Evolutionary conservation across 2,329 filamentous ascomycete species (phyloP).

Genomic region (Scedosporium boydii): DNA sequence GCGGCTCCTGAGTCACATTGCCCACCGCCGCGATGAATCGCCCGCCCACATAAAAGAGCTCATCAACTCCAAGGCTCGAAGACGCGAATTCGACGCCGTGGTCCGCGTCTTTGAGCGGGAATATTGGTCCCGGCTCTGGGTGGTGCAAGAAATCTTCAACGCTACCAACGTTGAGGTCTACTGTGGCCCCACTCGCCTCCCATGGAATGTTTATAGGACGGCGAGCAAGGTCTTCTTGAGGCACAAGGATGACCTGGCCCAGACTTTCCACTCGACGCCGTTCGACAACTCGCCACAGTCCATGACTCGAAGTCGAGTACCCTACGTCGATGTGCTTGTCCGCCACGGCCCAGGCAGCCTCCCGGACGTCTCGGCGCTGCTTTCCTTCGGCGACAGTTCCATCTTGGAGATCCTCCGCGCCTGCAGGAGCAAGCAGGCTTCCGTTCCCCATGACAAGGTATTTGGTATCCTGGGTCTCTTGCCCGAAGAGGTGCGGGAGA

Average conservation of each 20-base stretch:
- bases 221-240: constrained; percentile 11
- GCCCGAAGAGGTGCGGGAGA: constrained; percentile 13
- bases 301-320: constrained; percentile 6
- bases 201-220: constrained; percentile 12
- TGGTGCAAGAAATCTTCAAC: constrained; percentile 20
- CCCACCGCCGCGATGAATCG: not conserved
- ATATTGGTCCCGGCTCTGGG: constrained; percentile 25
- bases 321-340: constrained; percentile 8
- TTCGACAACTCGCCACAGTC: constrained; percentile 1
- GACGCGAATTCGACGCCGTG: constrained; percentile 13
- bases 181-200: constrained; percentile 14
- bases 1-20: constrained; percentile 9
- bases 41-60: constrained; percentile 6
- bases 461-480: constrained; percentile 25
- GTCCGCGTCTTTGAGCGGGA: constrained; percentile 22
- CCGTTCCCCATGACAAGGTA: constrained; percentile 24
- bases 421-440: constrained; percentile 17
- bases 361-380: constrained; percentile 1
- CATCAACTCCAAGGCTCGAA: constrained; percentile 7
- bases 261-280: constrained; percentile 1
- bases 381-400: not conserved
- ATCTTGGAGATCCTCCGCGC: constrained; percentile 14
- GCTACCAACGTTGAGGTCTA: constrained; percentile 14
- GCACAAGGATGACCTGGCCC: constrained; percentile 8
- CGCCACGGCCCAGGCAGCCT: constrained; percentile 13